Evolutionary conservation across 2,329 filamentous ascomycete species (phyloP).

Genomic region (Phialophora expanda): DNA sequence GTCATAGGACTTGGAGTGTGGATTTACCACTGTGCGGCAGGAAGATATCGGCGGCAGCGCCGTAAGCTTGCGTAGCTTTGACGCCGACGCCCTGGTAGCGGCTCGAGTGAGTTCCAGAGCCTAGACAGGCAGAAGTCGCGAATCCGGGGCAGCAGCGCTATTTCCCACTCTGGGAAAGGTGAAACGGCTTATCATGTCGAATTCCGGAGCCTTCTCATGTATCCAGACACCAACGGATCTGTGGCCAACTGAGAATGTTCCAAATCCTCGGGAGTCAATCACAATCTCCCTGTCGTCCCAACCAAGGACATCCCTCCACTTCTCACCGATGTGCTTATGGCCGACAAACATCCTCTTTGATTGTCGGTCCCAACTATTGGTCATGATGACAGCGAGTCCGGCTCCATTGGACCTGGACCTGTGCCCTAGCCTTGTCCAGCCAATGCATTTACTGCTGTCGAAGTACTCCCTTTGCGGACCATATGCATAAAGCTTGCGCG

Average conservation of each 20-base stretch:
- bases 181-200: constrained; percentile 25
- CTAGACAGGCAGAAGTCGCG: constrained; percentile 1
- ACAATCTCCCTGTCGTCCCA: constrained; percentile 61
- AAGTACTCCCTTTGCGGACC: constrained; percentile 70
- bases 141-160: constrained; percentile 11
- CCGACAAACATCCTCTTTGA: constrained; percentile 68
- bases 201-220: constrained; percentile 26
- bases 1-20: neutral
- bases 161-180: constrained; percentile 29
- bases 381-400: constrained; percentile 65
- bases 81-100: neutral
- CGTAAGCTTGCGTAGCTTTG: neutral
- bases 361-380: constrained; percentile 50
- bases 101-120: neutral
- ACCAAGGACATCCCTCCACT: constrained; percentile 67
- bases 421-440: constrained; percentile 61
- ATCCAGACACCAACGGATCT: constrained; percentile 65
- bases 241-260: constrained; percentile 60
- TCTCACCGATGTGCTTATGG: constrained; percentile 61
- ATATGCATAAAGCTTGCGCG: constrained; percentile 70
- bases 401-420: constrained; percentile 39
- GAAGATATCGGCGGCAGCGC: neutral
- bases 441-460: constrained; percentile 65
- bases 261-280: constrained; percentile 66
- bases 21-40: neutral